Conservation (phyloP, 2,329 filamentous ascomycete genomes). For the Amylocarpus encephaloides region DNA sequence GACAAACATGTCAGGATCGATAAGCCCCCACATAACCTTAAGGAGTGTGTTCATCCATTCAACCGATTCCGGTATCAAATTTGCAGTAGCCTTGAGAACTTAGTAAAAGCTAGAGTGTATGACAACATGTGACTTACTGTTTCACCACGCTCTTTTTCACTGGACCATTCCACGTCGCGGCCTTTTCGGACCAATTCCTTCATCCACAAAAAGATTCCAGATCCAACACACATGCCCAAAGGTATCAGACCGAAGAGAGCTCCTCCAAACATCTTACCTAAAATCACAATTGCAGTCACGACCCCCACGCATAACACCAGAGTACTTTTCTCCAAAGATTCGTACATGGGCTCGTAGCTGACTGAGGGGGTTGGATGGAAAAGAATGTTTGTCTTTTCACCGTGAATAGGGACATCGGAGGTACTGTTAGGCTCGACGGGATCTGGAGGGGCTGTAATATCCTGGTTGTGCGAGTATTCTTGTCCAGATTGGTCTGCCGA, state of each 20-base stretch:
- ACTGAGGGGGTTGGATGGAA: slow-evolving; percentile 92
- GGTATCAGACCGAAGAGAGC: slow-evolving; percentile 70
- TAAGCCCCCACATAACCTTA: slow-evolving; percentile 77
- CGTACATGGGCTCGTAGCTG: slow-evolving; percentile 85
- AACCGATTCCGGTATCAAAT: slow-evolving; percentile 86
- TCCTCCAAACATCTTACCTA: slow-evolving; percentile 76
- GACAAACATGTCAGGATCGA: slow-evolving; percentile 95
- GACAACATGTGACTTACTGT: slow-evolving; percentile 42
- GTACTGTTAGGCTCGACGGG: slow-evolving; percentile 76
- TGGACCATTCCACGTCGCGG: slow-evolving; percentile 78
- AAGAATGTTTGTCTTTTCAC: slow-evolving; percentile 92
- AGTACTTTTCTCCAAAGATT: slow-evolving; percentile 66
- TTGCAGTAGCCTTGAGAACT: slow-evolving; percentile 61
- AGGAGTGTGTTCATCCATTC: slow-evolving; percentile 94
- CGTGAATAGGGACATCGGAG: slow-evolving; percentile 89
- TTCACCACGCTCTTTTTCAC: slow-evolving; percentile 77
- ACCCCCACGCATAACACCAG: slow-evolving; percentile 64
- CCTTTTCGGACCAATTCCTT: slow-evolving; percentile 81
- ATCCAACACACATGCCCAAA: slow-evolving; percentile 62
- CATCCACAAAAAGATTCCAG: slow-evolving; percentile 81
- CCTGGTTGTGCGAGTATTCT: slow-evolving; percentile 80
- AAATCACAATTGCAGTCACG: slow-evolving; percentile 64
- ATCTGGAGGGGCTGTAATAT: slow-evolving; percentile 85
- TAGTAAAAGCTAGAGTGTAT: not conserved
- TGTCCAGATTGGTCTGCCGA: slow-evolving; percentile 63